phyloP scores from a whole-genome alignment of 2,329 filamentous ascomycete genomes.

The Alternaria sp. region DNA sequence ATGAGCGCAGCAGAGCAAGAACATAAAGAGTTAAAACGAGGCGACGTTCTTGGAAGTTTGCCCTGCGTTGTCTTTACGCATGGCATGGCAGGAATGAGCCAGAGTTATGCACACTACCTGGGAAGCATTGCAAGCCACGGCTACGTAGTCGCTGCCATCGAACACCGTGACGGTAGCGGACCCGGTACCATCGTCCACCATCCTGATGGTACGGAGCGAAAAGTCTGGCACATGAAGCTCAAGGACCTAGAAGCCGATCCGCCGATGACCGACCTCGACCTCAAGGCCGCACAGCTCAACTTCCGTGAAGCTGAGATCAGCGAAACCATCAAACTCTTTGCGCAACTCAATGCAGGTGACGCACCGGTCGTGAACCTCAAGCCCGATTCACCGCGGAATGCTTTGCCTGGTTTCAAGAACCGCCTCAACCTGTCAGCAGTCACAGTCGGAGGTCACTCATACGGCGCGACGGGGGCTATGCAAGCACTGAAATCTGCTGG shows the following conservation, averaged over 20 bases:
- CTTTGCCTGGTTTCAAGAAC: constrained; percentile 56
- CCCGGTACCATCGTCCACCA: constrained; percentile 52
- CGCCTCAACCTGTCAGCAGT: constrained; percentile 63
- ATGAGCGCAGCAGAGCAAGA: constrained; percentile 27
- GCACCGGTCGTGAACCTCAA: constrained; percentile 49
- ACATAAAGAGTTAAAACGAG: constrained; percentile 32
- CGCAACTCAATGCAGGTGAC: constrained; percentile 48
- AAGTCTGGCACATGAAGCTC: constrained; percentile 48
- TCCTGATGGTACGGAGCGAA: constrained; percentile 38
- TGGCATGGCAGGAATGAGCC: constrained; percentile 55
- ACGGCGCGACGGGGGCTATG: constrained; percentile 69
- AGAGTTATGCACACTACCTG: constrained; percentile 55
- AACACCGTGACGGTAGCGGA: constrained; percentile 56
- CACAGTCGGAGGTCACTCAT: constrained; percentile 68
- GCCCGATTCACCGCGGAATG: constrained; percentile 57
- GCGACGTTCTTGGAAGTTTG: constrained; percentile 36
- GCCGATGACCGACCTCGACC: constrained; percentile 42
- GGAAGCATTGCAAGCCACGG: constrained; percentile 55
- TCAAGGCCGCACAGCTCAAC: constrained; percentile 52
- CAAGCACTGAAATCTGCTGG: constrained; percentile 63
- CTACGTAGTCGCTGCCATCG: constrained; percentile 54
- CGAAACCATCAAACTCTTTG: constrained; percentile 53
- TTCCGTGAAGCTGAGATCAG: constrained; percentile 55
- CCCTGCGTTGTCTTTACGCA: constrained; percentile 56
- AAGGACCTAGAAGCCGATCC: constrained; percentile 41